Percentiles rank a stretch among this genome's conserved stretches.
Conservation (phyloP, 2,329 filamentous ascomycete genomes). For the Amphichorda felina region DNA sequence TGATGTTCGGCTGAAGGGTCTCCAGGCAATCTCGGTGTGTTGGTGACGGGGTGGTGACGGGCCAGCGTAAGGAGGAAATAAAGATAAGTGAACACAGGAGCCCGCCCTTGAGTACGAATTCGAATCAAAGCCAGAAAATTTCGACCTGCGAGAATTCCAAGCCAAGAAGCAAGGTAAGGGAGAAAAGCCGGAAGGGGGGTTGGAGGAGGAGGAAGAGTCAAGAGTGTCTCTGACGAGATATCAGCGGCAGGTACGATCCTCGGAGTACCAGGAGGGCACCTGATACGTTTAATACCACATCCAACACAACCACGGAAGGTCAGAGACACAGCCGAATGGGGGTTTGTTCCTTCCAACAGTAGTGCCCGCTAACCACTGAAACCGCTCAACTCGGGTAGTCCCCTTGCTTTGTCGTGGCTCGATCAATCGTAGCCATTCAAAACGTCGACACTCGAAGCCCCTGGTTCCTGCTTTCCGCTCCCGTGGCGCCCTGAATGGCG, state of each 20-base stretch:
- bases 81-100: neutral
- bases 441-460: neutral
- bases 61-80: neutral
- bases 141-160: slow-evolving; percentile 3
- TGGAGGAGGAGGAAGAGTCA: neutral
- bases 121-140: neutral
- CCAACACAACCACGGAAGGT: neutral
- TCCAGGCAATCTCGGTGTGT: no score
- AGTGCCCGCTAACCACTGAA: neutral
- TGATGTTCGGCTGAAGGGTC: neutral
- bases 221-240: slow-evolving; percentile 1
- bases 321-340: neutral
- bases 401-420: neutral
- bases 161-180: neutral
- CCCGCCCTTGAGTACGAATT: slow-evolving; percentile 1
- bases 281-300: slow-evolving; percentile 5
- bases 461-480: no score
- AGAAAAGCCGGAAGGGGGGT: slow-evolving; percentile 1
- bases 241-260: neutral
- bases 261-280: slow-evolving; percentile 1
- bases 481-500: no score
- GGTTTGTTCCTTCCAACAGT: neutral
- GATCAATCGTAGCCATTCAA: neutral
- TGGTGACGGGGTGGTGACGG: neutral
- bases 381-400: neutral